Evolutionary conservation across 768 basidiomycete species (phyloP).

Genomic region (Pleurotus tuoliensis): DNA sequence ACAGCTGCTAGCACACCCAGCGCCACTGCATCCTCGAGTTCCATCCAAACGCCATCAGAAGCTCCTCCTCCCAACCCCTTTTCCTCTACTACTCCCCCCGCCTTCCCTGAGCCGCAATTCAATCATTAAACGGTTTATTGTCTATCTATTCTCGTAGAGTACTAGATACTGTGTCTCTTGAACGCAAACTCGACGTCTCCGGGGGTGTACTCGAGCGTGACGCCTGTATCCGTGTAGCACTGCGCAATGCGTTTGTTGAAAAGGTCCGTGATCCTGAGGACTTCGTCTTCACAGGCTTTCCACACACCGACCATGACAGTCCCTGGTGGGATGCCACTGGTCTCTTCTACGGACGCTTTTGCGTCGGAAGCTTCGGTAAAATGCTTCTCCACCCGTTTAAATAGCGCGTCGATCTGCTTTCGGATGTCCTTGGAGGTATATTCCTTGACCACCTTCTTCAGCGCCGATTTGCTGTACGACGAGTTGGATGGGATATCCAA

Average conservation of each 20-base stretch:
- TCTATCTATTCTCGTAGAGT: background rate
- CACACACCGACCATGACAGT: constrained; percentile 81
- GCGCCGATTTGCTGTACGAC: constrained; percentile 67
- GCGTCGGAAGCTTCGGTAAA: constrained; percentile 76
- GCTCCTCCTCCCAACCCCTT: constrained; percentile 11
- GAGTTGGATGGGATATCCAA: constrained; percentile 72
- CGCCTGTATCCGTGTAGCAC: constrained; percentile 74
- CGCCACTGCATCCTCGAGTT: constrained; percentile 17
- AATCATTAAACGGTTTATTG: constrained; percentile 8
- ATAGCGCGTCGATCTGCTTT: constrained; percentile 81
- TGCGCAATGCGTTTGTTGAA: constrained; percentile 67
- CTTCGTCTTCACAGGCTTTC: constrained; percentile 86
- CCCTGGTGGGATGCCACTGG: constrained; percentile 45
- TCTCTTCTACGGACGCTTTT: constrained; percentile 55
- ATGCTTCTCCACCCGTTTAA: constrained; percentile 94
- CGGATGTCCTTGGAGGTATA: constrained; percentile 85
- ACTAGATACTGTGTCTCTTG: constrained; percentile 37
- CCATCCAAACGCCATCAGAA: constrained; percentile 12
- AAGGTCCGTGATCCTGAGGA: constrained; percentile 66
- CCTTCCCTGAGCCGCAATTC: constrained; percentile 39
- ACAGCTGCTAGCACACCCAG: constrained; percentile 6
- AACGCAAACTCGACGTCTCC: constrained; percentile 79
- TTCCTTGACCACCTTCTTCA: constrained; percentile 87
- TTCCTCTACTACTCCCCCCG: constrained; percentile 17
- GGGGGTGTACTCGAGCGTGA: constrained; percentile 69